Evolutionary conservation across 78 protist species (phyloP), one percentile per base, ranked within the genome.

Genomic region (Dictyostelium citrinum): DNA sequence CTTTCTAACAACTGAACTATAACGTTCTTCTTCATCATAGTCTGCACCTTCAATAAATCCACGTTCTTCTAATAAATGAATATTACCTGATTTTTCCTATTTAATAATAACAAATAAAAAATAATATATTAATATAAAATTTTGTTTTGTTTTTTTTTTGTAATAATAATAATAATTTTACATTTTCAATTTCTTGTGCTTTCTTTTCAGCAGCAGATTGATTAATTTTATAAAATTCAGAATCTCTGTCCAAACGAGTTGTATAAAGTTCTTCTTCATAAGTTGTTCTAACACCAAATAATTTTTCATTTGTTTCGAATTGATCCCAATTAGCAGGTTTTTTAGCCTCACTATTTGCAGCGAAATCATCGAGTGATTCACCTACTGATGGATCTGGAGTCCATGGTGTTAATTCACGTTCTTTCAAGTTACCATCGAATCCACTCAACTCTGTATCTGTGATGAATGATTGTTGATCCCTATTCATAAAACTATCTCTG

Each of bases 21-120:
- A 95, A 51, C 96, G 81, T 7, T 95, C 97, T 27, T 95, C 97
- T 79, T 95, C 97, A 77, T 95, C 97, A 72, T 78, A 83, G 46
- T 78, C 95, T 72, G 71, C 70, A 43, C 82, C 93, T 35, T 67
- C 76, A 68, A 88, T 16, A 20, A 46, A 33, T 4, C 96, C 96
- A 43, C 97, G 90, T 58, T 95, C 97, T 43, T 95, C 97, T 14
- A 84, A 71, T 35, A 91, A 64, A 84, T 95, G 97, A 31, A 68
- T 22, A 84, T 91, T 91, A 31, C 24, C 20, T n/a, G 97, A 81
- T 51, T 83, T 81, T 78, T 88, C 72, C 92, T 86, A 61, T 37
- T 3, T 7, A 20, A n/a, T n/a, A n/a, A n/a, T n/a, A 24, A 8
- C 7, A 45, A 72, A 68, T 6, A 31, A 71, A 82, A 5, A 29